Evolutionary conservation across 495 filamentous ascomycete genomes (phyloP).

Genomic region (Xylaria flabelliformis): DNA sequence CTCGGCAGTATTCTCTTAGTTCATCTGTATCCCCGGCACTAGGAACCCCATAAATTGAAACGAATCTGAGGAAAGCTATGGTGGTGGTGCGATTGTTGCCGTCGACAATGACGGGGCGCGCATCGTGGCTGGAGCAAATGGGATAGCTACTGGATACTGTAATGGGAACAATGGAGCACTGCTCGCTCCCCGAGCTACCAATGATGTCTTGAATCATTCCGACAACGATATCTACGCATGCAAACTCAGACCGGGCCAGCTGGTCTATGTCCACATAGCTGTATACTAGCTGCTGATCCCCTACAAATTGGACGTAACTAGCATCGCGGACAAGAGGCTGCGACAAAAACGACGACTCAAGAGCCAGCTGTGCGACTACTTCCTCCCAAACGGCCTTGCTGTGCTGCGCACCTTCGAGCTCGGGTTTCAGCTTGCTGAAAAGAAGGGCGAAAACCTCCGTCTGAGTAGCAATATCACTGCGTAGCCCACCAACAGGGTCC

Average conservation of each 20-base stretch:
- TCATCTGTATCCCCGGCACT: not conserved
- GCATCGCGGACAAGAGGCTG: slow-evolving; percentile 7
- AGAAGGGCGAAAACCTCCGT: not conserved
- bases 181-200: not conserved
- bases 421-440: slow-evolving; percentile 5
- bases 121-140: slow-evolving; percentile 12
- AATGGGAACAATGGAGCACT: slow-evolving; percentile 18
- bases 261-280: slow-evolving; percentile 22
- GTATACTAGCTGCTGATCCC: slow-evolving; percentile 20
- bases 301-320: slow-evolving; percentile 18
- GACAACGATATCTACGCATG: slow-evolving; percentile 14
- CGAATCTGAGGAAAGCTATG: slow-evolving; percentile 17
- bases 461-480: slow-evolving; percentile 15
- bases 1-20: slow-evolving; percentile 18
- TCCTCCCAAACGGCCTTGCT: not conserved
- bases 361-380: slow-evolving; percentile 1
- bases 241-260: slow-evolving; percentile 17
- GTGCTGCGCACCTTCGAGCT: not conserved
- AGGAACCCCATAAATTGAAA: slow-evolving; percentile 13
- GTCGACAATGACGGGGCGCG: slow-evolving; percentile 18
- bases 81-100: slow-evolving; percentile 24
- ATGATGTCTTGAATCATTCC: slow-evolving; percentile 23
- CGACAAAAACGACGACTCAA: slow-evolving; percentile 22
- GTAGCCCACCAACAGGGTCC: slow-evolving; percentile 17
- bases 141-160: slow-evolving; percentile 16